phyloP scores from a whole-genome alignment of 805 yeast species.

The Ogataea salicorniae region DNA sequence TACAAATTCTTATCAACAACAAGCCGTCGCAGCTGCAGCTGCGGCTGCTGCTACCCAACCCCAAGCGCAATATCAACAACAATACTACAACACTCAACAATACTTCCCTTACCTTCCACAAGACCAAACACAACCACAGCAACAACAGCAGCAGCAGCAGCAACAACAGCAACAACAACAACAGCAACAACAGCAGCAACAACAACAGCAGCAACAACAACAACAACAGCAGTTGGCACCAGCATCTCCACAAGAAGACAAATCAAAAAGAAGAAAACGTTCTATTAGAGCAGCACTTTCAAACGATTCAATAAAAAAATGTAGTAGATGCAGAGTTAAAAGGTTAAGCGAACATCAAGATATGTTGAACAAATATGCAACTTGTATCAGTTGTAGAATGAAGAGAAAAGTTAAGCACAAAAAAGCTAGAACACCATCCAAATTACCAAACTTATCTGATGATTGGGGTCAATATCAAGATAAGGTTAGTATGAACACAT shows the following conservation, averaged over 20 bases:
- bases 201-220: conserved; percentile 1
- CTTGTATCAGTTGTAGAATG: conserved; percentile 36
- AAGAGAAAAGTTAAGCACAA: conserved; percentile 34
- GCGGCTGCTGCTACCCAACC: conserved; percentile 2
- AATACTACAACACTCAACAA: conserved; percentile 15
- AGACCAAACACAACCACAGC: conserved; percentile 6
- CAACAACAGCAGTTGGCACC: conserved; percentile 10
- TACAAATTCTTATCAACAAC: neutral
- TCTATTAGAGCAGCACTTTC: neutral
- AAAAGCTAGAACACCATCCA: conserved; percentile 25
- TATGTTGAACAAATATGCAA: conserved; percentile 35
- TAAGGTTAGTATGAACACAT: conserved; percentile 31
- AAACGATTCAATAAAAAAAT: conserved; percentile 29
- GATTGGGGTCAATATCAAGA: conserved; percentile 31
- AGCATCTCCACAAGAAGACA: conserved; percentile 1
- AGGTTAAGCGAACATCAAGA: conserved; percentile 30
- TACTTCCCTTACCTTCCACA: conserved; percentile 14
- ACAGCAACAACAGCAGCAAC: conserved; percentile 10
- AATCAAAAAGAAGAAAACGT: conserved; percentile 1
- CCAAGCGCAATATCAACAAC: conserved; percentile 7
- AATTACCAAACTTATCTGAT: conserved; percentile 32
- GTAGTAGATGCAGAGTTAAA: conserved; percentile 40
- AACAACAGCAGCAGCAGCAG: conserved; percentile 3
- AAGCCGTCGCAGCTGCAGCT: conserved; percentile 6
- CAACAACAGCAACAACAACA: conserved; percentile 10